A percentile compares a stretch with the other conserved stretches of the same genome.
Conservation (phyloP, 1,284 basidiomycete species). For the Neotropicomus parvogracilis region DNA sequence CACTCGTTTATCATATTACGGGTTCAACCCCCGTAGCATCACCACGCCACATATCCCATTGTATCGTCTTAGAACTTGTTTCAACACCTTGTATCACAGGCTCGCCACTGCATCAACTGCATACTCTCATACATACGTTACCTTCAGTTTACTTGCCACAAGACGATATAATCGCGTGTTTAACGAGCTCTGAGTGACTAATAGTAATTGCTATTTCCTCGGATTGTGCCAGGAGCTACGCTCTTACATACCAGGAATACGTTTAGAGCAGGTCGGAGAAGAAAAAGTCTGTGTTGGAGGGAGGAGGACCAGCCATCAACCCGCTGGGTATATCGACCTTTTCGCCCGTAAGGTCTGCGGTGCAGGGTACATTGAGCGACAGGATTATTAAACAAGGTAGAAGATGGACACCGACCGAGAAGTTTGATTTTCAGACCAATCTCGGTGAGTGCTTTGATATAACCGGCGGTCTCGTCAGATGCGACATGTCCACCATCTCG, state of each 20-base stretch:
- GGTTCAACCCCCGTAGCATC: constrained; percentile 72
- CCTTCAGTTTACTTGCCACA: constrained; percentile 20
- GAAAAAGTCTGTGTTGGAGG: constrained; percentile 80
- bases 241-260: constrained; percentile 7
- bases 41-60: constrained; percentile 20
- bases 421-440: constrained; percentile 93
- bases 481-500: constrained; percentile 77
- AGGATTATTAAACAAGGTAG: neutral
- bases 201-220: constrained; percentile 17
- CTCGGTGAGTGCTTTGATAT: constrained; percentile 84
- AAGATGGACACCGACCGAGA: constrained; percentile 55
- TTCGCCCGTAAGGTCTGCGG: constrained; percentile 81
- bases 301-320: constrained; percentile 66
- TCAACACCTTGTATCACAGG: constrained; percentile 39
- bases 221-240: neutral
- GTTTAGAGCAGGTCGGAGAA: constrained; percentile 62
- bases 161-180: constrained; percentile 19
- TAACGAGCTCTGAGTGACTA: constrained; percentile 26
- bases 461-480: constrained; percentile 81
- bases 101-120: constrained; percentile 42
- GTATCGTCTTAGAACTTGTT: constrained; percentile 28
- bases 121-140: constrained; percentile 18
- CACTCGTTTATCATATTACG: constrained; percentile 36
- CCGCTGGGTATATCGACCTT: constrained; percentile 88
- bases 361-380: constrained; percentile 5